Conservation (phyloP, 768 basidiomycete genomes). For the Leucocoprinus leucothites region DNA sequence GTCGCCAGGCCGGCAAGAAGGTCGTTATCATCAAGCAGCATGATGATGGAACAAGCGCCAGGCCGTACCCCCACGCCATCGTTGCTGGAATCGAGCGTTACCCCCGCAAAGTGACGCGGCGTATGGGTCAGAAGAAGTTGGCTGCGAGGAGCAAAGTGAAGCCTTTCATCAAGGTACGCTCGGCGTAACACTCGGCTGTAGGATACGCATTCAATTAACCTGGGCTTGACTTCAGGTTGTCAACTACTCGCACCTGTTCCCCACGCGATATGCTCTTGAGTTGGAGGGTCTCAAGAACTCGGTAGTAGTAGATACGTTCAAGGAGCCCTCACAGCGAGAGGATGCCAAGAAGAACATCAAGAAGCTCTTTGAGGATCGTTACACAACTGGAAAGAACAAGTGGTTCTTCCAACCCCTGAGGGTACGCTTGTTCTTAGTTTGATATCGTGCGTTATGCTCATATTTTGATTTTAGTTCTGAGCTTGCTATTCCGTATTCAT, state of each 20-base stretch:
- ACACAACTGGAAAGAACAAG: conserved; percentile 91
- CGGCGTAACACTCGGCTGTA: neutral
- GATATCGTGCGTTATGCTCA: neutral
- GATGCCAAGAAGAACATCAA: conserved; percentile 95
- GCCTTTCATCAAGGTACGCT: conserved; percentile 96
- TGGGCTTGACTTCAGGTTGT: conserved; percentile 57
- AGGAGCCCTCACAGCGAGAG: conserved; percentile 94
- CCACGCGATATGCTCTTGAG: conserved; percentile 97
- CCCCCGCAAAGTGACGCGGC: conserved; percentile 95
- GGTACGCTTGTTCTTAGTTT: conserved; percentile 39
- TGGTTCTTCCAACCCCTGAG: conserved; percentile 94
- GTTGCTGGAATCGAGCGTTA: conserved; percentile 98
- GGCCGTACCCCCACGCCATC: conserved; percentile 96
- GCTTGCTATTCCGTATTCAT: conserved; percentile 4
- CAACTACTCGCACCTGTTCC: conserved; percentile 99
- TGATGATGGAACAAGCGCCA: conserved; percentile 96
- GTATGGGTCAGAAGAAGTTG: conserved; percentile 96
- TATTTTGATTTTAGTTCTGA: conserved; percentile 3
- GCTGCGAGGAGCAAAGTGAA: conserved; percentile 94
- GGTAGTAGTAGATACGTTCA: conserved; percentile 88
- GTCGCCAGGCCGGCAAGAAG: conserved; percentile 99
- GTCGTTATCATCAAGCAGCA: conserved; percentile 98
- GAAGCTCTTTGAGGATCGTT: conserved; percentile 95
- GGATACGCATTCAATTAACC: neutral
- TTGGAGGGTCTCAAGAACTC: conserved; percentile 91